These are phyloP conservation scores for Lolium perenne DNA, from an alignment of 176 grass and related monocot genomes.

Conservation along the genomic window DNA sequence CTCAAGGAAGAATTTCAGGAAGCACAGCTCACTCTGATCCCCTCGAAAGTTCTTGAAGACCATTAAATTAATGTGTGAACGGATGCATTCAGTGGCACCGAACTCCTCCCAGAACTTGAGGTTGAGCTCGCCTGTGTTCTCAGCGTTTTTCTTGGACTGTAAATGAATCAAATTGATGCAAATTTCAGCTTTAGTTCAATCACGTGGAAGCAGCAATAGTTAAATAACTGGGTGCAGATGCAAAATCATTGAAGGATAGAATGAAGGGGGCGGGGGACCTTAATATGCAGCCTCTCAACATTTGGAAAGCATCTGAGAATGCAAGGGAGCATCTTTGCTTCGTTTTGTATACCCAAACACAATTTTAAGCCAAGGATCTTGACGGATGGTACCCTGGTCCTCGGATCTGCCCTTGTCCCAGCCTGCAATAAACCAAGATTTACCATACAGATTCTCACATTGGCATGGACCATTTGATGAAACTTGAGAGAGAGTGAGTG, in stretches of 20 bases:
- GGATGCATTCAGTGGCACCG: neutral
- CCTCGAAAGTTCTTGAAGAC: neutral
- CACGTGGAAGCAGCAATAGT: neutral
- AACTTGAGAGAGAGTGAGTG: neutral
- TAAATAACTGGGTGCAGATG: neutral
- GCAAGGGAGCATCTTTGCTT: too few relatives aligned
- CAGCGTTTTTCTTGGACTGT: neutral
- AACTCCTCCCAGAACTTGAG: slow-evolving; percentile 13
- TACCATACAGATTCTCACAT: too few relatives aligned
- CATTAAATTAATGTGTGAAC: neutral
- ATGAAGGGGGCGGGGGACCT: neutral
- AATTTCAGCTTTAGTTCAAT: neutral
- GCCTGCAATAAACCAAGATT: too few relatives aligned
- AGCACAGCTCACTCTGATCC: neutral
- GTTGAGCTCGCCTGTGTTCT: neutral
- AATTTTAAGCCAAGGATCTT: too few relatives aligned
- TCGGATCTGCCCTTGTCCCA: too few relatives aligned
- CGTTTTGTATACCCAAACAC: too few relatives aligned
- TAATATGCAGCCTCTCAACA: too few relatives aligned
- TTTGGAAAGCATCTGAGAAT: too few relatives aligned
- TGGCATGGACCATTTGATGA: too few relatives aligned
- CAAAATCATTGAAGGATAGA: neutral
- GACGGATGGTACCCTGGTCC: too few relatives aligned
- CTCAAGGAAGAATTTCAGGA: slow-evolving; percentile 6
- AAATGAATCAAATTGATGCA: neutral